A percentile compares a stretch with the other conserved stretches of the same genome.
phyloP scores from a whole-genome alignment of 1,139 yeast genomes.

The Suhomyces bribrorum region DNA sequence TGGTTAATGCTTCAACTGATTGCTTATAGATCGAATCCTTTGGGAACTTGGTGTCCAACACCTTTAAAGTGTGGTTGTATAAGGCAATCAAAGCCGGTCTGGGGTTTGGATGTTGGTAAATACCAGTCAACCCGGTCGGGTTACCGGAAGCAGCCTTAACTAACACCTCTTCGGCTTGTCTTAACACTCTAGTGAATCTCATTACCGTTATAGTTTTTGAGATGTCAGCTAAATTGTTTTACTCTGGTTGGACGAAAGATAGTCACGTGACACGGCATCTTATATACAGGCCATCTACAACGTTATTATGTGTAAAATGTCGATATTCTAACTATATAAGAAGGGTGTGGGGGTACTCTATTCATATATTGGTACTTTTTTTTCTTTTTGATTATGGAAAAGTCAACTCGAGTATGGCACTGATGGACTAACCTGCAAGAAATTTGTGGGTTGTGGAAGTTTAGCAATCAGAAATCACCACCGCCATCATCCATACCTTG shows the following conservation, averaged over 20 bases:
- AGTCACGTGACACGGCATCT: constrained; percentile 13
- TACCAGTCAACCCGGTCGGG: constrained; percentile 81
- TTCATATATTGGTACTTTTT: no score
- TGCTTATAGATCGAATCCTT: constrained; percentile 71
- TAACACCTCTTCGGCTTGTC: constrained; percentile 59
- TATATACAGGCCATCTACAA: neutral
- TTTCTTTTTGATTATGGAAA: no score
- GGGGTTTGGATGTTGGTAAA: constrained; percentile 81
- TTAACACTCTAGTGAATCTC: constrained; percentile 48
- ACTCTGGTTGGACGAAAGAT: constrained; percentile 15
- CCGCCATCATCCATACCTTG: constrained; percentile 20
- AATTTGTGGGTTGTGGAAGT: neutral
- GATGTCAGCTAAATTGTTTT: constrained; percentile 10
- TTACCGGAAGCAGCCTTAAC: constrained; percentile 67
- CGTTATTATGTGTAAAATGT: no score
- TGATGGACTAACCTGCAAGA: no score
- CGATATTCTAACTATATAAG: no score
- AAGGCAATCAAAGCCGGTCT: constrained; percentile 74
- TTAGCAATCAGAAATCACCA: constrained; percentile 19
- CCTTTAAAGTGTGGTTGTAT: constrained; percentile 67
- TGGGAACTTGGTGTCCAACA: constrained; percentile 64
- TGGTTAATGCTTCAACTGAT: constrained; percentile 72
- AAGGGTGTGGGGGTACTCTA: no score
- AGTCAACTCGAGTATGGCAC: no score
- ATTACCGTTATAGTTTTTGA: constrained; percentile 18